These are phyloP conservation scores for Fistulifera pelliculosa DNA, from an alignment of 108 stramenopile genomes.

Conservation along the genomic window DNA sequence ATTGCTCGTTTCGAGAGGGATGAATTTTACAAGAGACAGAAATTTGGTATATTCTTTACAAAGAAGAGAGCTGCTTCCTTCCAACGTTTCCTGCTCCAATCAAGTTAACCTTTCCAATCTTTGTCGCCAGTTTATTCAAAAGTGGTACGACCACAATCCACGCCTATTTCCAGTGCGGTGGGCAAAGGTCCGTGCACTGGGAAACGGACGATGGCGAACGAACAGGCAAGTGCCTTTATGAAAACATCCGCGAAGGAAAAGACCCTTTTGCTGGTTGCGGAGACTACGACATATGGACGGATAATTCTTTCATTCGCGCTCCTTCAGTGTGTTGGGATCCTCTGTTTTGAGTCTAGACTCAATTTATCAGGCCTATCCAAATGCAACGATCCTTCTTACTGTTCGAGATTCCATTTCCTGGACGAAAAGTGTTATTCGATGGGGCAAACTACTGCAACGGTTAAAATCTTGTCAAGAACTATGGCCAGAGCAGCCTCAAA, in stretches of 20 bases:
- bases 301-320: background rate
- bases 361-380: slow-evolving; percentile 10
- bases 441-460: slow-evolving; percentile 9
- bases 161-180: slow-evolving; percentile 15
- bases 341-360: slow-evolving; percentile 6
- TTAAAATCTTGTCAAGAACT: background rate
- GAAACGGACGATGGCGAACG: background rate
- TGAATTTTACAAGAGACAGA: too few species aligned
- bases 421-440: slow-evolving; percentile 4
- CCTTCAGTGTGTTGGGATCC: slow-evolving; percentile 7
- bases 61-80: background rate
- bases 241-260: background rate
- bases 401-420: slow-evolving; percentile 8
- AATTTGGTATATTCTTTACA: too few species aligned
- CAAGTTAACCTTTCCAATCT: slow-evolving; percentile 12
- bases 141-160: slow-evolving; percentile 9
- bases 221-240: background rate
- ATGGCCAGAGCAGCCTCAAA: background rate
- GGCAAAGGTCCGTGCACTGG: slow-evolving; percentile 5
- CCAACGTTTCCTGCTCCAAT: slow-evolving; percentile 2
- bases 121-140: slow-evolving; percentile 9
- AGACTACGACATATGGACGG: background rate
- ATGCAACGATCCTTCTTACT: slow-evolving; percentile 8
- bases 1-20: too few species aligned
- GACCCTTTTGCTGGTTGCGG: background rate